These are phyloP conservation scores for Phialophora macrospora DNA, from an alignment of 2,329 filamentous ascomycete species.

Conservation along the genomic window DNA sequence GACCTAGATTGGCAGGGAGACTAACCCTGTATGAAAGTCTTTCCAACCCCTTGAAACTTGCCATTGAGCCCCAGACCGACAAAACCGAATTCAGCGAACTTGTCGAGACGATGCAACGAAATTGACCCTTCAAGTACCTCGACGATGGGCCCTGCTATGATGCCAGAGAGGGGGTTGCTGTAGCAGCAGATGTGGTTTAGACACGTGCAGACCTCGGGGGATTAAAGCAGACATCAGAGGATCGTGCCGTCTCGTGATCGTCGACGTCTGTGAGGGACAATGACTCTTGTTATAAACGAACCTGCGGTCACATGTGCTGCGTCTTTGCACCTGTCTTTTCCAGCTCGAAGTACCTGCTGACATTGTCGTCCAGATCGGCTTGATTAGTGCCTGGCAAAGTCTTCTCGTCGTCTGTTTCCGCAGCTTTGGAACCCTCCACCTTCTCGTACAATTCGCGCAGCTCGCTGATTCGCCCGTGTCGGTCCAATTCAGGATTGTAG, in stretches of 20 bases:
- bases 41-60: no score
- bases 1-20: no score
- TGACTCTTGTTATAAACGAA: not conserved
- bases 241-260: not conserved
- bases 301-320: not conserved
- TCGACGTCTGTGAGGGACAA: not conserved
- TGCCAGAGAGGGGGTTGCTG: no score
- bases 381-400: slow-evolving; percentile 10
- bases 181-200: no score
- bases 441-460: not conserved
- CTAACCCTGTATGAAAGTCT: no score
- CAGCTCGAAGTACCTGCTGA: slow-evolving; percentile 24
- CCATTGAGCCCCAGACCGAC: no score
- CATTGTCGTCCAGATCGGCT: slow-evolving; percentile 16
- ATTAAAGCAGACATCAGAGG: not conserved
- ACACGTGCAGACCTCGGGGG: no score
- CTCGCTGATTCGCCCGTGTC: not conserved
- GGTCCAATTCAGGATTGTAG: not conserved
- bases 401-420: slow-evolving; percentile 21
- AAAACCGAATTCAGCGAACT: no score
- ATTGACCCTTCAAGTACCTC: no score
- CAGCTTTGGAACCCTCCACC: not conserved
- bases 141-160: no score
- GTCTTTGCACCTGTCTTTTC: slow-evolving; percentile 7
- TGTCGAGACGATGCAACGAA: no score